Conservation (phyloP, 2,329 filamentous ascomycete genomes). For the Fusarium clavum region DNA sequence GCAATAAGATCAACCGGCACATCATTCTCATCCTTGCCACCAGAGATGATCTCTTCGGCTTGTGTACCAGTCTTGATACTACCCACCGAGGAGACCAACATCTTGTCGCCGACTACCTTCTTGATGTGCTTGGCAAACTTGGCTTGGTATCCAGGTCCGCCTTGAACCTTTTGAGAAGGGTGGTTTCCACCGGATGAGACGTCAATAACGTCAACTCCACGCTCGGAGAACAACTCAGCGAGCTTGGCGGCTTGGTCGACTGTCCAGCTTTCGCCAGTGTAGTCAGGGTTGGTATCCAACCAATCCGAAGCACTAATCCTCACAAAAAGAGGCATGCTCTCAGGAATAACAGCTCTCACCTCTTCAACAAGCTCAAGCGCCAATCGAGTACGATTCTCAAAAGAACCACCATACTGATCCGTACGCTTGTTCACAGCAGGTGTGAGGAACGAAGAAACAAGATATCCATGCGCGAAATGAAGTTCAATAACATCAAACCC, state of each 20-base stretch:
- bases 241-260: conserved; percentile 72
- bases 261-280: conserved; percentile 72
- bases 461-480: conserved; percentile 83
- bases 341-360: conserved; percentile 71
- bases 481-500: conserved; percentile 79
- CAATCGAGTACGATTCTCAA: conserved; percentile 78
- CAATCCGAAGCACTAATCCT: conserved; percentile 82
- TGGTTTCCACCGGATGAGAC: conserved; percentile 76
- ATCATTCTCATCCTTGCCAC: conserved; percentile 49
- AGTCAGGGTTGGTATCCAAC: conserved; percentile 70
- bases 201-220: conserved; percentile 80
- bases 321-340: conserved; percentile 77
- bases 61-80: conserved; percentile 58
- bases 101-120: conserved; percentile 72
- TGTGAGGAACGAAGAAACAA: conserved; percentile 76
- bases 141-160: conserved; percentile 76
- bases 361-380: conserved; percentile 74
- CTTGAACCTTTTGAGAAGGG: conserved; percentile 65
- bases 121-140: conserved; percentile 78
- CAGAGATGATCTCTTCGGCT: conserved; percentile 61
- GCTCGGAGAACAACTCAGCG: conserved; percentile 70
- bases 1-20: conserved; percentile 62
- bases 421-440: conserved; percentile 77
- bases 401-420: conserved; percentile 74
- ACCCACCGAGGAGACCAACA: conserved; percentile 61